Percentiles rank a stretch among this genome's conserved stretches.
Conservation (phyloP, 2,329 filamentous ascomycete species). For the Diplodia scrobiculata region DNA sequence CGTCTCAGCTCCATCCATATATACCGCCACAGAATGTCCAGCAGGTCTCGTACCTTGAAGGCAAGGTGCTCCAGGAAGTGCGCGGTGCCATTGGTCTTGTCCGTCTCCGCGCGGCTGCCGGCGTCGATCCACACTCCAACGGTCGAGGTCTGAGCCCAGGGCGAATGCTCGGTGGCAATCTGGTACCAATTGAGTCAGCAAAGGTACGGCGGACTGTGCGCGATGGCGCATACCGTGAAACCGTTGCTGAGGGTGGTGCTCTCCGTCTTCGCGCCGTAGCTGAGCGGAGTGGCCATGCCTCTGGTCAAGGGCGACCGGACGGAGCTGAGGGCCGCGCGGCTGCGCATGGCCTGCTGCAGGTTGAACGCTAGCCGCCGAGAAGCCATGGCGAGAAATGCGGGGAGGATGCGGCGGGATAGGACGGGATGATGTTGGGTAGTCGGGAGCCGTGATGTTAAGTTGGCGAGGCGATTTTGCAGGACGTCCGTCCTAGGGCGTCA, state of each 20-base stretch:
- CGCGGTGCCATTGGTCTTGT: slow-evolving; percentile 97
- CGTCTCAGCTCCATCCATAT: slow-evolving; percentile 36
- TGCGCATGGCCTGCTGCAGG: slow-evolving; percentile 86
- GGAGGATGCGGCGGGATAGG: slow-evolving; percentile 36
- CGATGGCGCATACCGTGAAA: slow-evolving; percentile 71
- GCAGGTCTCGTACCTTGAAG: slow-evolving; percentile 75
- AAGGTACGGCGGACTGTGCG: slow-evolving; percentile 33
- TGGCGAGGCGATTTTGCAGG: slow-evolving; percentile 21
- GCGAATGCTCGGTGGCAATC: slow-evolving; percentile 98
- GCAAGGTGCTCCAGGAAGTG: slow-evolving; percentile 99
- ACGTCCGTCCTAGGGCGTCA: slow-evolving; percentile 11
- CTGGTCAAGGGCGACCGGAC: slow-evolving; percentile 72
- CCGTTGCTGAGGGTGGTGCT: slow-evolving; percentile 96
- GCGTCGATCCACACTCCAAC: slow-evolving; percentile 99
- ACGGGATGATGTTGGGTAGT: slow-evolving; percentile 54
- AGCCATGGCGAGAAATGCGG: slow-evolving; percentile 66
- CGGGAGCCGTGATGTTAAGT: slow-evolving; percentile 36
- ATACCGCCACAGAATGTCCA: slow-evolving; percentile 9
- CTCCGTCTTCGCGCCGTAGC: slow-evolving; percentile 77
- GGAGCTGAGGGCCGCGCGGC: slow-evolving; percentile 78
- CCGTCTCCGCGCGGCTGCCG: slow-evolving; percentile 94
- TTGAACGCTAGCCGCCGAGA: slow-evolving; percentile 96
- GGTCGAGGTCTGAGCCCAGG: slow-evolving; percentile 96
- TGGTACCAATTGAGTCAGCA: slow-evolving; percentile 50
- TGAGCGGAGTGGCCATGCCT: slow-evolving; percentile 85